Base-by-base conservation (phyloP, 768 basidiomycete species). In the Boletus rufocinnamomeus region DNA sequence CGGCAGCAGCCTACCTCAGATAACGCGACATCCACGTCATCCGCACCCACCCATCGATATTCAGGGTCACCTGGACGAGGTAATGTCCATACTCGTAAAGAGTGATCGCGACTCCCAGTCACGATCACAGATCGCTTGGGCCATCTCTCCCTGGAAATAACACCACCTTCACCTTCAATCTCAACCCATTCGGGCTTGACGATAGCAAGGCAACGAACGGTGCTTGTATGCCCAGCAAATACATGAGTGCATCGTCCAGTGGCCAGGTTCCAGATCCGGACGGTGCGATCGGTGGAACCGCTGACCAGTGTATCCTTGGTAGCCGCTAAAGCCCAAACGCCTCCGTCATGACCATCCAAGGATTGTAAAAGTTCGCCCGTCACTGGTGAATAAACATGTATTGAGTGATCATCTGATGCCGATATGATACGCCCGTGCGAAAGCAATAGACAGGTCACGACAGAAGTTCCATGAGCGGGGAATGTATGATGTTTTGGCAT, bases 391-490 rank as follows among this genome's bases (percentile, higher is more conserved):
- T 96, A 98, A 47, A 99, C 86, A 68, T 95, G 92, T 68, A 98
- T 97, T 4, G 93, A 91, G 66, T 98, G 93, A 74, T 98, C 95
- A 73, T 99, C 96, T 1, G 94, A 96, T 13, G 96, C 95, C 13
- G 93, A 95, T 67, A 99, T 93, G 75, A 99, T 93, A 60, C 95
- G 93, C 32, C 91, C 91, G 59, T 87, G 86, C 50, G 96, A 97
- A 77, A 99, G 93, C 66, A 98, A 84, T 47, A 98, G 85, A 72
- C 95, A 97, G 43, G 96, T 99, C 70, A 99, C 94, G 60, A 98
- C 96, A 25, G 89, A 87, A 46, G 84, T 84, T 1, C 93, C 93
- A 65, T 95, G 91, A 13, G 95, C 95, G 1, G 88, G 82, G 77
- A 98, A 96, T 5, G 88, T 87, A 51, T 87, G 78, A 57, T 91